Base-by-base conservation (phyloP, 2,329 filamentous ascomycete species). In the Fusarium devonianum region DNA sequence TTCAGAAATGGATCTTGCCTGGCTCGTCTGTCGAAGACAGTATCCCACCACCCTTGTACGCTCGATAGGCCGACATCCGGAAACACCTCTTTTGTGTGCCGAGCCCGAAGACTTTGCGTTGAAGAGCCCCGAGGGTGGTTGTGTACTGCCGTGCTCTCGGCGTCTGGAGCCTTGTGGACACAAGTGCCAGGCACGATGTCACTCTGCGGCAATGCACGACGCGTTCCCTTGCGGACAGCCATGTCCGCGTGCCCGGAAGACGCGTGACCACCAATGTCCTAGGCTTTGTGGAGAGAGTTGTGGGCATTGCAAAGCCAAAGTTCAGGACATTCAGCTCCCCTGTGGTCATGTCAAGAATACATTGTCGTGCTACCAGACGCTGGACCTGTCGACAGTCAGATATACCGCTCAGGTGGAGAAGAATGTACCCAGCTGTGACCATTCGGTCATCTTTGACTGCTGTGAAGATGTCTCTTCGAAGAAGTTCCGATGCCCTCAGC, bases 41-140 rank as follows among this genome's bases (percentile, higher is more conserved):
- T 3, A 53, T 56, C 11, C 37, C 3, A 14, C 63, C 78, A 7
- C 83, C 85, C 0, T 65, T 71, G 1, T 88, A 87, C 54, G 71
- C 82, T 0, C 69, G 68, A 0, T 68, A 66, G 11, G 63, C 67
- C 78, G 85, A 0, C 86, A 90, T 58, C 73, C 72, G 1, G 73
- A 82, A 0, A 78, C 70, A 0, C 57, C 67, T 0, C 79, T 88
- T 8, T 7, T 59, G 1, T 80, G 83, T 1, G 73, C 75, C 0
- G 60, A 70, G 2, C 79, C 84, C 0, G 79, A 83, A 1, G 75
- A 88, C 52, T 88, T 88, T 56, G 49, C 69, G 0, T 67, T 68
- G 12, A 64, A 79, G 8, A 75, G 79, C 0, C 86, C 85, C 0
- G 85, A 88, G 64, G 84, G 84, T 4, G 85, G 86, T 0, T 88